These are phyloP conservation scores for Raffaelea deltoideospora DNA, from an alignment of 2,329 filamentous ascomycete species.

Conservation along the genomic window DNA sequence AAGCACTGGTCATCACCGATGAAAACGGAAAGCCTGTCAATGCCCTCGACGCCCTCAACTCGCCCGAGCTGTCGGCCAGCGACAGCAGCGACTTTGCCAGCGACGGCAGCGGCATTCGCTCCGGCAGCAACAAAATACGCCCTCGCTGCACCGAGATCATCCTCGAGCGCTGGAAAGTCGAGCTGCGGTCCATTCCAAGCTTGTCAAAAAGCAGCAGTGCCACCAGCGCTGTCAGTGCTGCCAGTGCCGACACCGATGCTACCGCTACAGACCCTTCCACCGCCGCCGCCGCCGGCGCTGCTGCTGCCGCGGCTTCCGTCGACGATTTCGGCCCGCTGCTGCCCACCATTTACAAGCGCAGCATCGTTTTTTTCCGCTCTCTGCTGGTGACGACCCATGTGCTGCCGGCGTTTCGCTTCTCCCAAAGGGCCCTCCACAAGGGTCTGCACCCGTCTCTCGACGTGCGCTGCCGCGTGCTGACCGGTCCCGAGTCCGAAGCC, in stretches of 20 bases:
- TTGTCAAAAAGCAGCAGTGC: constrained; percentile 3
- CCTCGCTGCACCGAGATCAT: constrained; percentile 49
- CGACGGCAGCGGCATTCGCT: constrained; percentile 23
- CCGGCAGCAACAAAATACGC: constrained; percentile 7
- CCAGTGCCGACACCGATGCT: background rate
- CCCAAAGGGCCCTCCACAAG: constrained; percentile 56
- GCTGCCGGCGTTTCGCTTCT: constrained; percentile 75
- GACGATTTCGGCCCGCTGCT: constrained; percentile 49
- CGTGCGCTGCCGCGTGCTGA: constrained; percentile 66
- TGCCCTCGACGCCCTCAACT: constrained; percentile 67
- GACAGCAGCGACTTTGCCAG: constrained; percentile 16
- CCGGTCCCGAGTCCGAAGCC: constrained; percentile 31
- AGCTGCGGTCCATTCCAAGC: constrained; percentile 47
- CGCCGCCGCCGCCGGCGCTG: constrained; percentile 4
- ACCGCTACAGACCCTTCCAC: background rate
- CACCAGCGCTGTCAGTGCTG: background rate
- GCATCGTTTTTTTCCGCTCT: constrained; percentile 84
- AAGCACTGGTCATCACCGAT: constrained; percentile 77
- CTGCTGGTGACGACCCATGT: constrained; percentile 72
- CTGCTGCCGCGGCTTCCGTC: constrained; percentile 18
- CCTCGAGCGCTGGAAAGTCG: constrained; percentile 80
- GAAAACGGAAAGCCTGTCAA: constrained; percentile 88
- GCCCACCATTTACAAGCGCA: constrained; percentile 92
- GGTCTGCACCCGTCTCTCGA: constrained; percentile 51
- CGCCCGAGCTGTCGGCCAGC: constrained; percentile 38